Conservation (phyloP, 192 early-diverging fungal genomes). For the Rhizophagus prolifer region DNA sequence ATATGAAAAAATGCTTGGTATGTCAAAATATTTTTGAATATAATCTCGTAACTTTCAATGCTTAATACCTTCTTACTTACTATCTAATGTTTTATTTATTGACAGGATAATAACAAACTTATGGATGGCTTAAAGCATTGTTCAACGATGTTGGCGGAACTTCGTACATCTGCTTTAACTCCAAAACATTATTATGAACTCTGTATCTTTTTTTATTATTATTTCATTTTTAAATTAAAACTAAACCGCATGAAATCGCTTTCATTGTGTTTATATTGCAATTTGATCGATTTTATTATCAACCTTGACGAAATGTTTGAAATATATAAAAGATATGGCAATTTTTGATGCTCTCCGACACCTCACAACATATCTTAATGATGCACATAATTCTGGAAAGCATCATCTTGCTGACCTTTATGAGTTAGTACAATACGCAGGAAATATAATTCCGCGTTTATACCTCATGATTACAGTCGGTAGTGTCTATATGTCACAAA, state of each 20-base stretch:
- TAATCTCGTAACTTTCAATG: not conserved
- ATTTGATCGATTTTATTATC: not conserved
- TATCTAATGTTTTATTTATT: not conserved
- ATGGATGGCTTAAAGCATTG: conserved; percentile 99
- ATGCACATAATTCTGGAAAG: conserved; percentile 81
- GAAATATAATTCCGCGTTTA: conserved; percentile 96
- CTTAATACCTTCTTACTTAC: not conserved
- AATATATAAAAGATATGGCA: conserved; percentile 75
- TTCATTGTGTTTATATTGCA: not conserved
- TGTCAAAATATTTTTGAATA: conserved; percentile 9
- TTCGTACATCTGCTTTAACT: conserved; percentile 90
- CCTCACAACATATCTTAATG: conserved; percentile 86
- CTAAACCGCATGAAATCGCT: not conserved
- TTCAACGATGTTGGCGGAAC: conserved; percentile 96
- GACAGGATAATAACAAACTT: conserved; percentile 81
- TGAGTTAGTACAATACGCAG: conserved; percentile 97
- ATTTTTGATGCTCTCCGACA: conserved; percentile 97
- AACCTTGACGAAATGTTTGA: not conserved
- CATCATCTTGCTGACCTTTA: conserved; percentile 91
- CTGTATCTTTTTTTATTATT: conserved; percentile 63
- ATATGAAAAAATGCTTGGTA: conserved; percentile 95
- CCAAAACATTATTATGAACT: conserved; percentile 99
- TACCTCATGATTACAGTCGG: conserved; percentile 99
- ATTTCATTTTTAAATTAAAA: not conserved
- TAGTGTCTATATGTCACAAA: conserved; percentile 92